Evolutionary conservation across 2,329 filamentous ascomycete species (phyloP), one percentile per base, ranked within the genome.

Genomic region (Biscogniauxia sp.): DNA sequence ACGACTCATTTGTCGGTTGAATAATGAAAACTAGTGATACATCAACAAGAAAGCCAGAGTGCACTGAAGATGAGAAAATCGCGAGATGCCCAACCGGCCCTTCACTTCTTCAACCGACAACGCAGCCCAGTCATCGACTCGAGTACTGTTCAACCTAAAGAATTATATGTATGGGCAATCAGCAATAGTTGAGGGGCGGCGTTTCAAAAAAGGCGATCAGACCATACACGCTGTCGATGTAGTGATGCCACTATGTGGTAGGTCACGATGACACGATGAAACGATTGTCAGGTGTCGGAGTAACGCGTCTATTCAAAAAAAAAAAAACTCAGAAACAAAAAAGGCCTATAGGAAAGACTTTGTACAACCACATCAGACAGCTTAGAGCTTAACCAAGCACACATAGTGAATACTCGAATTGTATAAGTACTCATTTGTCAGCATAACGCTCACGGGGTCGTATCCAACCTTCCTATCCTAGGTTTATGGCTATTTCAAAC

Each of bases 371-470:
- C 51, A 62, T 53, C 54, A 41, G 59, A 58, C 64, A 59, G 57
- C 56, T 20, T 55, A 56, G 28, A 57, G 57, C 52, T 58, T 58
- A 61, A 45, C 11, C 55, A 37, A 37, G 26, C 26, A 37, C 32
- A 51, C 25, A 41, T 58, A 52, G 28, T 53, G 51, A 23, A 53
- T 37, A 56, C 60, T 62, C 62, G 58, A 66, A 65, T 68, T 69
- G 68, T 70, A 70, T 69, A 69, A 64, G 59, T 63, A 67, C 51
- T 62, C 59, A 45, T 55, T 64, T 57, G 53, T 60, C 26, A 53
- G 41, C 56, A 53, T 56, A 45, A 50, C 59, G 8, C 51, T 15
- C n/a, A 41, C 11, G 20, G 20, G 15, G 2, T 45, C 37, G 37
- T 45, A 17, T 45, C 37, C 15, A n/a, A n/a, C 37, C 5, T 3